Percentiles rank a stretch among this genome's conserved stretches.
Evolutionary conservation across 116 monocot genomes (phyloP).

Genomic region (Zostera marina): DNA sequence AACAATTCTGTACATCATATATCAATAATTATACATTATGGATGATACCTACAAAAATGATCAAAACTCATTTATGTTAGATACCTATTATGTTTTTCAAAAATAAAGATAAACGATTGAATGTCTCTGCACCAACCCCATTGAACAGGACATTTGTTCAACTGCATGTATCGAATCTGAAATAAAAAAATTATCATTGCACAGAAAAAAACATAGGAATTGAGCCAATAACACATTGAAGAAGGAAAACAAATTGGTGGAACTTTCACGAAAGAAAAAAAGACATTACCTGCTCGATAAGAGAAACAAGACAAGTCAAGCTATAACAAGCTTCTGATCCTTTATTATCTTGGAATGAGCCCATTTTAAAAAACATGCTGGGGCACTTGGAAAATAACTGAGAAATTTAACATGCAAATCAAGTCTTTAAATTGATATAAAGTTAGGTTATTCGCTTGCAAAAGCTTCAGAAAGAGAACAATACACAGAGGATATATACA

Average conservation of each 20-base stretch:
- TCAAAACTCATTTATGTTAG: not conserved
- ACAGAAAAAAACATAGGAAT: conserved; percentile 5
- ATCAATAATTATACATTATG: not conserved
- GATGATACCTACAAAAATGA: not conserved
- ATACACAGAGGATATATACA: too few relatives aligned
- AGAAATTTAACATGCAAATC: conserved; percentile 1
- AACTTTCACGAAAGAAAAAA: not conserved
- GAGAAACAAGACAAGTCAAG: conserved; percentile 70
- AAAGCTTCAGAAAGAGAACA: too few relatives aligned
- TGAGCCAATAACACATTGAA: not conserved
- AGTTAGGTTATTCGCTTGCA: not conserved
- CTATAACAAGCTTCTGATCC: conserved; percentile 62
- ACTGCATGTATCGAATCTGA: conserved; percentile 57
- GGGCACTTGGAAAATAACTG: conserved; percentile 56
- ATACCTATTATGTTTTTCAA: conserved; percentile 78
- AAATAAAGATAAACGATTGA: conserved; percentile 92
- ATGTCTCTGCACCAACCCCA: conserved; percentile 99
- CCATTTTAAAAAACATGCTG: conserved; percentile 31
- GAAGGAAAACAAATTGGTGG: not conserved
- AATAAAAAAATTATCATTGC: not conserved
- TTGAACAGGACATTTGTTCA: conserved; percentile 50
- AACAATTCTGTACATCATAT: conserved; percentile 53
- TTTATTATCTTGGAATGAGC: conserved; percentile 18
- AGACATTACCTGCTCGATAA: conserved; percentile 70
- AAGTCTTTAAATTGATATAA: not conserved